Conservation (phyloP, 139 green algal species). For the Picochlorum sp. region DNA sequence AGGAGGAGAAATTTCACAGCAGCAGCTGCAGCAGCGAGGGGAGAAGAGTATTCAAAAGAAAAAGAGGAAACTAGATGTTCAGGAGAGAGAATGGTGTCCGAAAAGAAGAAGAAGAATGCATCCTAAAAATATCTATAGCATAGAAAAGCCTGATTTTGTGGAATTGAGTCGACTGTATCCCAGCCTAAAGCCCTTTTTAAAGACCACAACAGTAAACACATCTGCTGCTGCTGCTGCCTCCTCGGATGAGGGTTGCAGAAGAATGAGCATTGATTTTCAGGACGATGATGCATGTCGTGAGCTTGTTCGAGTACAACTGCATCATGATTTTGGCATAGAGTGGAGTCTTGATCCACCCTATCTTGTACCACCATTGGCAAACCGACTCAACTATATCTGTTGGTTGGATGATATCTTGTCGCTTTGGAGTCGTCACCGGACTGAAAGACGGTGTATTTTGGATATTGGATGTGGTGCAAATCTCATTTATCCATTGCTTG, state of each 20-base stretch:
- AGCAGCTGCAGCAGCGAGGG: too few species aligned
- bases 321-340: conserved; percentile 50
- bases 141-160: conserved; percentile 67
- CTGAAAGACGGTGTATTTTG: conserved; percentile 41
- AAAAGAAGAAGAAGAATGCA: conserved; percentile 41
- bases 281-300: conserved; percentile 59
- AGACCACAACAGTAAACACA: too few species aligned
- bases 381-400: conserved; percentile 84
- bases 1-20: too few species aligned
- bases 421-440: conserved; percentile 35
- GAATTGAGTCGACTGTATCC: conserved; percentile 48
- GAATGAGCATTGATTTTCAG: conserved; percentile 46
- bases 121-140: conserved; percentile 53
- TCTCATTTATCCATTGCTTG: conserved; percentile 90
- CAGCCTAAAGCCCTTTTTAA: conserved; percentile 36
- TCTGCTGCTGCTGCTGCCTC: too few species aligned
- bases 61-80: too few species aligned
- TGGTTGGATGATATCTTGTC: conserved; percentile 84
- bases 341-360: conserved; percentile 72
- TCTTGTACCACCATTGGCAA: conserved; percentile 74
- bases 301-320: conserved; percentile 65
- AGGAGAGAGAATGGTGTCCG: too few species aligned
- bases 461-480: conserved; percentile 91
- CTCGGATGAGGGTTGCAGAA: neutral
- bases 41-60: too few species aligned